Base-by-base conservation (phyloP, 306 rosid genomes). In the Oxytropis ochrocephala region DNA sequence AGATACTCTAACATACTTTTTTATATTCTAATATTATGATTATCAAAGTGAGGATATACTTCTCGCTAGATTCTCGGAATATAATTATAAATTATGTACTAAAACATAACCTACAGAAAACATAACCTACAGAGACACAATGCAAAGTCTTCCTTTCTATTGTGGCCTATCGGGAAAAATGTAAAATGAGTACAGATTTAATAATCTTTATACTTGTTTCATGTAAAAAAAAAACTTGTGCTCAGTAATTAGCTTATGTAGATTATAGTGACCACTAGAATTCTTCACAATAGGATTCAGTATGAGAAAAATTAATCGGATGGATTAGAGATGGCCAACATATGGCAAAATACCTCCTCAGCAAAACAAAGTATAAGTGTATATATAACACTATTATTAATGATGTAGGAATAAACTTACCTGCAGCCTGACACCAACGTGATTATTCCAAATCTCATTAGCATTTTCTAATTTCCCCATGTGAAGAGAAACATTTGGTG, bases 391-490 rank as follows among this genome's bases (percentile, higher is more conserved):
- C 11, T 64, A 39, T 16, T 3, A 47, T 14, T 50, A 32, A 12
- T 29, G 59, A 66, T 59, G 27, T 49, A 53, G 67, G 44, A 78
- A 68, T 67, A 27, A 56, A 62, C 38, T 67, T 86, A 90, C 96
- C 96, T 90, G 96, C 84, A 93, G 71, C 73, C 96, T 82, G 69
- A 86, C 42, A 18, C 98, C 98, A 32, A 83, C 80, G 56, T 93
- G 98, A 74, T 93, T 88, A 60, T 72, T 84, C 91, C 88, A 87
- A 70, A 92, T 85, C 74, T 93, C 97, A 17, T 90, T 89, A 18
- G 98, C 96, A 72, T 90, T 93, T 88, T 93, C 97, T 17, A 74
- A 78, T 87, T 90, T 93, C 33, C 96, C 97, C 86, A 90, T 73
- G 84, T 90, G 98, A 39, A 93, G 73, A 73, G 98, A 93, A 75